phyloP scores from a whole-genome alignment of 768 basidiomycete genomes.

The Nevesoporus exiguus region DNA sequence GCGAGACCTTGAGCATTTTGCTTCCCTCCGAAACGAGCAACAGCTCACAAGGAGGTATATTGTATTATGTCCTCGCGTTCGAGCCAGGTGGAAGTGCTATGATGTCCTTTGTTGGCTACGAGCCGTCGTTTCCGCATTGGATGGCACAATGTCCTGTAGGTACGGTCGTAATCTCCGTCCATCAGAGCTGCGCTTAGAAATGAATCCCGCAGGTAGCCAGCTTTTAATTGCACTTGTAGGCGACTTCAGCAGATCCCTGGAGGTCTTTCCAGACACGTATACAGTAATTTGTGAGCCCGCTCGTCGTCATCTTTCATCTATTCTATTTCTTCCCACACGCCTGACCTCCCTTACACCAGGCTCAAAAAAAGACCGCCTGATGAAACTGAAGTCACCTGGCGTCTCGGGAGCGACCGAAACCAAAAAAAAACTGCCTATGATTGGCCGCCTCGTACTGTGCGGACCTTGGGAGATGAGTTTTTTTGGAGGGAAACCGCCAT shows the following conservation, averaged over 20 bases:
- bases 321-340: not conserved
- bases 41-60: conserved; percentile 12
- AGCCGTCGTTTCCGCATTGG: conserved; percentile 36
- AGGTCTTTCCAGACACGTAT: conserved; percentile 34
- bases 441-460: conserved; percentile 23
- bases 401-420: conserved; percentile 23
- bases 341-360: conserved; percentile 21
- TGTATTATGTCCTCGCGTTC: conserved; percentile 44
- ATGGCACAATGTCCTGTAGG: conserved; percentile 38
- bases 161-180: conserved; percentile 22
- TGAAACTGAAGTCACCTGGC: conserved; percentile 24
- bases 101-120: conserved; percentile 34
- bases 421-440: conserved; percentile 1
- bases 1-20: conserved; percentile 11
- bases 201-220: conserved; percentile 34
- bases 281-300: conserved; percentile 35
- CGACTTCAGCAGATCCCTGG: conserved; percentile 41
- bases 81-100: conserved; percentile 35
- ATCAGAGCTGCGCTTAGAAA: not conserved
- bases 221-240: conserved; percentile 46
- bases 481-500: conserved; percentile 43
- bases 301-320: not conserved
- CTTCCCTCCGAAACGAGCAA: not conserved
- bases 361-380: conserved; percentile 25
- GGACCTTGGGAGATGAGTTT: conserved; percentile 45